Percentiles rank a stretch among this genome's conserved stretches.
Conservation (phyloP, 495 filamentous ascomycete genomes). For the Aspergillus nidulans region DNA sequence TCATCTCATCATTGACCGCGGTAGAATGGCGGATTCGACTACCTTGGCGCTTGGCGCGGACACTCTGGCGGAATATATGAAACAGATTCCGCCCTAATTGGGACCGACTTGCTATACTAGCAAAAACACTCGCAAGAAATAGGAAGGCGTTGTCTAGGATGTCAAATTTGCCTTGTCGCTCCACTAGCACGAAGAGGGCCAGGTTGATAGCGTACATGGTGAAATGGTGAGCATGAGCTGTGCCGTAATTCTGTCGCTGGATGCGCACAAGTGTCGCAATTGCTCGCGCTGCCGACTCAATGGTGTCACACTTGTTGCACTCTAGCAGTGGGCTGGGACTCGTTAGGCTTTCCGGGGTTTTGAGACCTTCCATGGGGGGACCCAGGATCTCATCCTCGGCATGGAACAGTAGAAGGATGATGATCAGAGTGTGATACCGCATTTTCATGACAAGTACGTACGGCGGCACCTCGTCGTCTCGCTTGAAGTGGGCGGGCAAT, state of each 20-base stretch:
- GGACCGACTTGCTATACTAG: slow-evolving; percentile 36
- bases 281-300: slow-evolving; percentile 26
- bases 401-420: slow-evolving; percentile 38
- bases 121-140: slow-evolving; percentile 33
- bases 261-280: slow-evolving; percentile 33
- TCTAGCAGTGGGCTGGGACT: slow-evolving; percentile 20
- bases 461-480: slow-evolving; percentile 25
- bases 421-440: slow-evolving; percentile 35
- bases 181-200: slow-evolving; percentile 38
- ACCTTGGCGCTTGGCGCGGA: slow-evolving; percentile 31
- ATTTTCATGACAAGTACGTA: slow-evolving; percentile 40
- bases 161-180: slow-evolving; percentile 29
- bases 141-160: slow-evolving; percentile 39
- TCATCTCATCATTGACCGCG: slow-evolving; percentile 31
- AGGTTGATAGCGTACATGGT: slow-evolving; percentile 44
- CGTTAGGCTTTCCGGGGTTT: slow-evolving; percentile 34
- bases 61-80: slow-evolving; percentile 38
- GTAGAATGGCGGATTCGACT: slow-evolving; percentile 22
- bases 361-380: slow-evolving; percentile 17
- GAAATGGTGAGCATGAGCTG: slow-evolving; percentile 40
- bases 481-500: slow-evolving; percentile 29
- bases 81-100: slow-evolving; percentile 37
- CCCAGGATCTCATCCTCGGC: slow-evolving; percentile 17
- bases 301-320: slow-evolving; percentile 22
- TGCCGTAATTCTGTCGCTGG: slow-evolving; percentile 34